Evolutionary conservation across 768 basidiomycete species (phyloP), one percentile per base, ranked within the genome.

Genomic region (Boletus rex-veris): DNA sequence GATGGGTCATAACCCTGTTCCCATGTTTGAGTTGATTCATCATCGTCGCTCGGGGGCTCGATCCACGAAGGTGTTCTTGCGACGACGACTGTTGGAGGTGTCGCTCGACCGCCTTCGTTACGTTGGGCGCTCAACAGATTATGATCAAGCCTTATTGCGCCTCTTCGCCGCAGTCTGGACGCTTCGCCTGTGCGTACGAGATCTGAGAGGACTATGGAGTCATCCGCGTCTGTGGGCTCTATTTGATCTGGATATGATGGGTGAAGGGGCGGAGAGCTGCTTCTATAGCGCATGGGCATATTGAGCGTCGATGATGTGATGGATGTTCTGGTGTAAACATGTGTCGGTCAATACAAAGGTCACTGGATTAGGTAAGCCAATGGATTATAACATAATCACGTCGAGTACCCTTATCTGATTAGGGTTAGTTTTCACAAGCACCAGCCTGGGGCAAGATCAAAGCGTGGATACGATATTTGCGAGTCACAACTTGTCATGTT

Each of bases 161-260:
- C 88, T 58, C 88, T 74, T 52, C 88, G 74, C n/a, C 88, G 79
- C 49, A 89, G 71, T 6, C 88, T 76, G 4, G 88, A 89, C 0
- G 85, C 84, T 63, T 90, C 88, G 15, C 83, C 88, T 1, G 83
- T 83, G 47, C 88, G 84, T 15, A 89, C 76, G 39, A 90, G 77
- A 67, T 89, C 87, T 2, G 85, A 86, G 42, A 89, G 78, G 18
- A 88, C 80, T 52, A 90, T 84, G 31, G 82, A 77, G 63, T 83
- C 84, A 60, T 90, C 87, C 3, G 74, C 77, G 54, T 86, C 84
- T 36, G 74, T 73, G 26, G 69, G 73, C 21, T 73, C 62, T 24
- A 66, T 43, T 19, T 40, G 24, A 28, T 68, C 69, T 43, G 55
- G 50, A 21, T 53, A 50, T 19, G 19, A 26, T 35, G 64, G 56